Evolutionary conservation across 2,329 filamentous ascomycete genomes (phyloP), one percentile per base, ranked within the genome.

Genomic region (Helicocarpus griseus): DNA sequence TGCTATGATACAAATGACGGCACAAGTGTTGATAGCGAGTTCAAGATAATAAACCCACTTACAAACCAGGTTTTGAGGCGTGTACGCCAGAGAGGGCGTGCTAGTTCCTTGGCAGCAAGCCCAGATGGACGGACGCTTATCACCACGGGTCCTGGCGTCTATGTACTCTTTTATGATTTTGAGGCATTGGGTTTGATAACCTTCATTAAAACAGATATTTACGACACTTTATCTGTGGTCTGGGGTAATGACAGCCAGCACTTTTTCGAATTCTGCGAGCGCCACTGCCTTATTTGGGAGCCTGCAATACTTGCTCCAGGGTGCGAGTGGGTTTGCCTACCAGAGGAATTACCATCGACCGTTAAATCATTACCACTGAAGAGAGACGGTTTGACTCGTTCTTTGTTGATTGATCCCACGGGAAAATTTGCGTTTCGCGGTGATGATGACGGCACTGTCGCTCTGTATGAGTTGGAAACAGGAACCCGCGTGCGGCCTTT

Each of bases 241-340:
- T 70, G 69, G 40, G 56, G 57, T 29, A 54, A 49, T 36, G 66
- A 72, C 49, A 57, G 61, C 49, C 56, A 63, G 13, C 64, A 56
- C n/a, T 58, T 72, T 50, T 56, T 58, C 4, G 69, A 72, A 50
- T 63, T 70, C 22, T 55, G 67, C 53, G 64, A 62, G 3, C 52
- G 60, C 1, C 63, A 68, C 49, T 70, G 65, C 55, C 66, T 61
- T 39, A 61, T 71, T 41, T 72, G 69, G 69, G 63, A 70, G 50
- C 65, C 69, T 1, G 53, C 50, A 28, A 33, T 43, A 28, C 47
- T n/a, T n/a, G n/a, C n/a, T n/a, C n/a, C n/a, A n/a, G n/a, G n/a
- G n/a, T n/a, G n/a, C n/a, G n/a, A n/a, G n/a, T n/a, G n/a, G n/a
- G n/a, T n/a, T n/a, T n/a, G n/a, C n/a, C n/a, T n/a, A n/a, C n/a